Evolutionary conservation across 768 basidiomycete genomes (phyloP).

Genomic region (Vararia minispora): DNA sequence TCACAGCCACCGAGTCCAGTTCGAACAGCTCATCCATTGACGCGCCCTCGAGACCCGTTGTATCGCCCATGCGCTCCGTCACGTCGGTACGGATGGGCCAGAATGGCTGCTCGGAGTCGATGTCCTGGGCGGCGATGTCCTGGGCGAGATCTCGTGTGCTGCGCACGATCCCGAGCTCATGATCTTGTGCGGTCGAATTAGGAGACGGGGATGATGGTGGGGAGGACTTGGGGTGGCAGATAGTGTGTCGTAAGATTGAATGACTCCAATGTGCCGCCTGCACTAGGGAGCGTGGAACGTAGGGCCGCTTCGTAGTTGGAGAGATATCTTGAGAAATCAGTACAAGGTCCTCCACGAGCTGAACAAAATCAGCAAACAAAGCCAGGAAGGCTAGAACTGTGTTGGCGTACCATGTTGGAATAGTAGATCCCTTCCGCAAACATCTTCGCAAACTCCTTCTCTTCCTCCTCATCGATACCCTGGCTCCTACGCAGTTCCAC

Average conservation of each 20-base stretch:
- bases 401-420: constrained; percentile 74
- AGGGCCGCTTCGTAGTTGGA: constrained; percentile 54
- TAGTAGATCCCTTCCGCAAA: constrained; percentile 79
- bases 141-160: constrained; percentile 40
- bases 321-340: constrained; percentile 66
- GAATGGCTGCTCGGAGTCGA: constrained; percentile 25
- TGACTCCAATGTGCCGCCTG: constrained; percentile 77
- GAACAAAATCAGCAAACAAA: constrained; percentile 7
- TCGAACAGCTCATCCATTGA: constrained; percentile 69
- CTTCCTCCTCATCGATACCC: constrained; percentile 49
- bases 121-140: constrained; percentile 18
- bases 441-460: constrained; percentile 55
- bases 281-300: constrained; percentile 53
- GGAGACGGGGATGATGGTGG: constrained; percentile 24
- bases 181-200: constrained; percentile 27
- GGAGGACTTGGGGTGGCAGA: constrained; percentile 29
- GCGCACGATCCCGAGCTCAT: constrained; percentile 58
- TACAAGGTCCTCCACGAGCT: constrained; percentile 76
- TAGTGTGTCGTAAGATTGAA: constrained; percentile 50
- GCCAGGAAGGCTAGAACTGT: constrained; percentile 8
- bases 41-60: constrained; percentile 34
- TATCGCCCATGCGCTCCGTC: constrained; percentile 68
- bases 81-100: constrained; percentile 60
- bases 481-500: constrained; percentile 59
- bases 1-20: constrained; percentile 16